These are phyloP conservation scores for Stephania yunnanensis DNA, from an alignment of 164 flowering plant species.

Conservation along the genomic window DNA sequence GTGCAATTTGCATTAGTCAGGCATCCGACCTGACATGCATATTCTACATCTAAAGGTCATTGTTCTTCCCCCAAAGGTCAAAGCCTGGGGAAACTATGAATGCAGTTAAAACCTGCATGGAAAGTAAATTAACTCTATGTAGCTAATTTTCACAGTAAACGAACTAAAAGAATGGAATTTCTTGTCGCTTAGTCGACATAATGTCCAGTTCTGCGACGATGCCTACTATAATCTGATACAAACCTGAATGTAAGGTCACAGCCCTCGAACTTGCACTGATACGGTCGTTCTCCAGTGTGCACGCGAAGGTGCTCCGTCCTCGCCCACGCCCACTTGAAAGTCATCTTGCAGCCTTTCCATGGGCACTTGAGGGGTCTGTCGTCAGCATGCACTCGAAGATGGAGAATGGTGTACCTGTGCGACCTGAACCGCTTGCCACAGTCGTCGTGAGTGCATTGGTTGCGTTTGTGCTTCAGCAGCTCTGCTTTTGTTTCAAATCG, in stretches of 20 bases:
- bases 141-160: background rate
- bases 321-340: conserved; percentile 99
- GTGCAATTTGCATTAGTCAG: too few relatives aligned
- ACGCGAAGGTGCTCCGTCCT: conserved; percentile 79
- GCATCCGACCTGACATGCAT: too few relatives aligned
- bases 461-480: conserved; percentile 49
- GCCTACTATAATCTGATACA: conserved; percentile 84
- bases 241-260: conserved; percentile 85
- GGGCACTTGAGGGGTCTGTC: conserved; percentile 87
- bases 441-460: conserved; percentile 61
- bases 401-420: conserved; percentile 62
- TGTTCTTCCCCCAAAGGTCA: background rate
- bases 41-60: too few relatives aligned
- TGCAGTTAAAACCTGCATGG: background rate
- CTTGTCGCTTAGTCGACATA: conserved; percentile 19
- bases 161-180: background rate
- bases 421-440: conserved; percentile 73
- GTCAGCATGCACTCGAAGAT: conserved; percentile 71
- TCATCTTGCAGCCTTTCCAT: conserved; percentile 82
- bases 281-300: conserved; percentile 92
- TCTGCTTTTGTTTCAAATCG: conserved; percentile 62
- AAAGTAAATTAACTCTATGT: background rate
- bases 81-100: background rate
- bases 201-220: conserved; percentile 82
- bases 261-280: conserved; percentile 61